Percentiles rank a stretch among this genome's conserved stretches.
Evolutionary conservation across 257 asterid species (phyloP).

Genomic region (Nicotiana sylvestris): DNA sequence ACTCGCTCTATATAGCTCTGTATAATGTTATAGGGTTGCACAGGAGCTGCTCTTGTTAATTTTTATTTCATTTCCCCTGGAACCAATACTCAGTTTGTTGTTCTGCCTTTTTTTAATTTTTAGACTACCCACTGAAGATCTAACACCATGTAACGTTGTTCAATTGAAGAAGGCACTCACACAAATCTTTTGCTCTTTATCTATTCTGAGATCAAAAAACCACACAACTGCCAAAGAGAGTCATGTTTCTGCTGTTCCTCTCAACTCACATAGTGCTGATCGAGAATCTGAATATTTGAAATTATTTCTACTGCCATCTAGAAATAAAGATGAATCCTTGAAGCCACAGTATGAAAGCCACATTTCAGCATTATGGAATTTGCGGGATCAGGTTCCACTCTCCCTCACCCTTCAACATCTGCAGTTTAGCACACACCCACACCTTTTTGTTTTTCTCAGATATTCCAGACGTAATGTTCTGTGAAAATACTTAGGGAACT

Average conservation of each 20-base stretch:
- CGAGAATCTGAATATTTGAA: conserved; percentile 33
- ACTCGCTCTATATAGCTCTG: too few species aligned
- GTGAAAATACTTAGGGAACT: not conserved
- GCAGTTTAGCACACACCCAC: not conserved
- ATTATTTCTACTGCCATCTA: conserved; percentile 63
- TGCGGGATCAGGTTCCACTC: conserved; percentile 73
- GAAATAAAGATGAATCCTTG: conserved; percentile 44
- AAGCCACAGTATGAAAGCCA: conserved; percentile 59
- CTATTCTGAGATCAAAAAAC: conserved; percentile 45
- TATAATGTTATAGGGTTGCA: too few species aligned
- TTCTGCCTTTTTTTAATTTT: not conserved
- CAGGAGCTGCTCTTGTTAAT: too few species aligned
- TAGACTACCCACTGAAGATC: conserved; percentile 60
- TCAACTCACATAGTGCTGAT: conserved; percentile 20
- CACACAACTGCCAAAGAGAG: conserved; percentile 34
- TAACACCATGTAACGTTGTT: conserved; percentile 31
- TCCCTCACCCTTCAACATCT: conserved; percentile 10
- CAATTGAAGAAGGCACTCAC: conserved; percentile 55
- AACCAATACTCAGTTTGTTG: not conserved
- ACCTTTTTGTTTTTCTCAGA: not conserved
- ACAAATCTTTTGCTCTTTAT: conserved; percentile 45
- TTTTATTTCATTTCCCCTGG: too few species aligned
- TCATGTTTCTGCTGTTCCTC: conserved; percentile 8
- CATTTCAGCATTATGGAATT: conserved; percentile 48
- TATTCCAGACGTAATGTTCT: not conserved